phyloP scores from a whole-genome alignment of 2,329 filamentous ascomycete species.

The Trichoderma guizhouense region DNA sequence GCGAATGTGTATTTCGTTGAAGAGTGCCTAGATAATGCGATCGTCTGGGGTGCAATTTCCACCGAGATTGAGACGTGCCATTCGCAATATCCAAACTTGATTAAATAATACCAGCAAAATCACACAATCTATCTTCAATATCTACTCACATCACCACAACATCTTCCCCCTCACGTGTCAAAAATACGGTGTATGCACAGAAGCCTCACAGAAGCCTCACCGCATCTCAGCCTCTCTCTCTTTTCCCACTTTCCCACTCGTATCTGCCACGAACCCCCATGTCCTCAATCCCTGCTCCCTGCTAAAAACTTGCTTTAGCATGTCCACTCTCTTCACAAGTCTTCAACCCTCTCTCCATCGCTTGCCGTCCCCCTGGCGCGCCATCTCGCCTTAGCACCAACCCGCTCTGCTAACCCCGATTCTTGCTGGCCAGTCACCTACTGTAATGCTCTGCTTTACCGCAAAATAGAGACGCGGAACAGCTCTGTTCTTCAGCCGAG shows the following conservation, averaged over 20 bases:
- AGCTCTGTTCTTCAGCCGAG: background rate
- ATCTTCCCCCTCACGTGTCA: background rate
- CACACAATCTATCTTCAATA: background rate
- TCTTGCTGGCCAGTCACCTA: background rate
- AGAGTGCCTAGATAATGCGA: background rate
- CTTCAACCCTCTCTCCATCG: background rate
- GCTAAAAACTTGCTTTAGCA: background rate
- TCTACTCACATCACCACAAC: background rate
- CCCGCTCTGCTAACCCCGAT: background rate
- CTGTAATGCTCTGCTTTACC: background rate
- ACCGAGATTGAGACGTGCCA: background rate
- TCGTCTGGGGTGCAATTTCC: background rate
- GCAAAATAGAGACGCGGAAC: background rate
- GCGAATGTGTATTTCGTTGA: background rate
- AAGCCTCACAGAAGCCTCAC: slow-evolving; percentile 15
- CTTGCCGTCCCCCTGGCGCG: background rate
- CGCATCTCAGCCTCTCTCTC: background rate
- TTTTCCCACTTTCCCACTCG: background rate
- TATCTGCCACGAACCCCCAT: slow-evolving; percentile 3
- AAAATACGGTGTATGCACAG: slow-evolving; percentile 15
- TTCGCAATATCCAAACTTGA: background rate
- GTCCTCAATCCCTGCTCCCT: background rate
- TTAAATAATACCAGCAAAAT: too few relatives aligned
- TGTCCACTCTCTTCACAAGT: background rate
- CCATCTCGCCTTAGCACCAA: slow-evolving; percentile 9